Conservation (phyloP, 2,329 filamentous ascomycete genomes). For the Verticillium zaregamsianum region DNA sequence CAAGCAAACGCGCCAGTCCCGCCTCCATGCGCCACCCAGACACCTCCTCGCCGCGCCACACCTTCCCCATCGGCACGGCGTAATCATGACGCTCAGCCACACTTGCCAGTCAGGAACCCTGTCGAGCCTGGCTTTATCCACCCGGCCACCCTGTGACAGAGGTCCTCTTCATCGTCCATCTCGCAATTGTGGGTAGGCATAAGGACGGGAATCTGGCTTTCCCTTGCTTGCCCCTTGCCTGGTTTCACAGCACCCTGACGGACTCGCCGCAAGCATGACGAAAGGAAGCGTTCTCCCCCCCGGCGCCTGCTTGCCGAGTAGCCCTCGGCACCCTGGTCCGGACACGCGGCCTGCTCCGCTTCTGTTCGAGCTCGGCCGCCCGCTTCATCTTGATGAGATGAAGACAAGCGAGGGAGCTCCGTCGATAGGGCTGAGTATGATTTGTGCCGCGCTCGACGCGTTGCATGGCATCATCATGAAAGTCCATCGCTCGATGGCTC, state of each 20-base stretch:
- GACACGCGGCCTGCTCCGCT: slow-evolving; percentile 2
- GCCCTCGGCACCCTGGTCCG: neutral
- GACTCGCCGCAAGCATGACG: neutral
- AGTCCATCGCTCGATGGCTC: neutral
- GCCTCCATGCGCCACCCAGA: neutral
- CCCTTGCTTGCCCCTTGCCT: neutral
- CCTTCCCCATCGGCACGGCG: neutral
- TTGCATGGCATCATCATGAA: slow-evolving; percentile 1
- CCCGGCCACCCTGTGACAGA: neutral
- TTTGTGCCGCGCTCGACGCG: neutral
- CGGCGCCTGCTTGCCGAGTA: neutral
- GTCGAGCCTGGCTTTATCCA: neutral
- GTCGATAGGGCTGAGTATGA: slow-evolving; percentile 1
- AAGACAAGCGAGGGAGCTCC: neutral
- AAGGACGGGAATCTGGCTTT: neutral
- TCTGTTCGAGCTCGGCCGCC: neutral
- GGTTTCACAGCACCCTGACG: neutral
- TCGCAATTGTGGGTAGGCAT: neutral
- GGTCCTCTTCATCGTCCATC: neutral
- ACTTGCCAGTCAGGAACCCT: neutral
- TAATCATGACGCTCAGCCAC: neutral
- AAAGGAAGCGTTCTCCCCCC: neutral
- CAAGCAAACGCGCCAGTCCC: neutral
- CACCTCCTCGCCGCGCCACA: neutral
- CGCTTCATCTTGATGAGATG: neutral